Conservation (phyloP, 768 basidiomycete species). For the Russula sp. region DNA sequence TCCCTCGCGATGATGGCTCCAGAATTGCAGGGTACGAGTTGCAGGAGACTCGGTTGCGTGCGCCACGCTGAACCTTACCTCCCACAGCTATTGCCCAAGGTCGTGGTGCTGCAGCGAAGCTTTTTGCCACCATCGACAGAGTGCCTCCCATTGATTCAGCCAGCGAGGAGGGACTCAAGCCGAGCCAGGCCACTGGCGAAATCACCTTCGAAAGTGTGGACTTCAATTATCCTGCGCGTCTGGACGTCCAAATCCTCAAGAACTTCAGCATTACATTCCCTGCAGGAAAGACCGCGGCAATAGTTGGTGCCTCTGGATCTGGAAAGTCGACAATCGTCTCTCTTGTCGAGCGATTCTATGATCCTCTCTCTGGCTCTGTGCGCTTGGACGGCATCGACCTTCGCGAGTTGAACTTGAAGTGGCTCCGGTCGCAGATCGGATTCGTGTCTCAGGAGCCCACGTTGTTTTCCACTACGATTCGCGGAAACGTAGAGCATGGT, state of each 20-base stretch:
- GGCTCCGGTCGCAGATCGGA: conserved; percentile 47
- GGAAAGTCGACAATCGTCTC: conserved; percentile 39
- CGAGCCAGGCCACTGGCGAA: conserved; percentile 58
- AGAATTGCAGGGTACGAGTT: conserved; percentile 61
- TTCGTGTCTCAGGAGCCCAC: conserved; percentile 48
- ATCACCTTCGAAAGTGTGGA: conserved; percentile 66
- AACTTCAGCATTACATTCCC: conserved; percentile 59
- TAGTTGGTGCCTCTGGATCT: conserved; percentile 38
- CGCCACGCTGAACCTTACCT: background rate
- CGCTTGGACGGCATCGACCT: conserved; percentile 43
- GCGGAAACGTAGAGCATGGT: conserved; percentile 44
- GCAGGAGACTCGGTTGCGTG: background rate
- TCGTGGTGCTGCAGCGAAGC: conserved; percentile 85
- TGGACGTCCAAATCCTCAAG: conserved; percentile 72
- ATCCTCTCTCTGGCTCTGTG: conserved; percentile 40
- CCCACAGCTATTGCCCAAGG: conserved; percentile 63
- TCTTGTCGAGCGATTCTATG: conserved; percentile 50
- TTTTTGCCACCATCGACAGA: conserved; percentile 85
- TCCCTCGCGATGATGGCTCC: conserved; percentile 77
- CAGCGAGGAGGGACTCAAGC: conserved; percentile 57
- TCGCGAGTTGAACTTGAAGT: conserved; percentile 41
- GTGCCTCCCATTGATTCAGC: conserved; percentile 84
- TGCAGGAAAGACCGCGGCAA: conserved; percentile 38
- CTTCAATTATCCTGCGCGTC: conserved; percentile 84
- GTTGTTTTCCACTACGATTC: conserved; percentile 43